Percentiles rank a stretch among this genome's conserved stretches.
These are phyloP conservation scores for Xylaria acuta DNA, from an alignment of 495 filamentous ascomycete genomes.

Conservation along the genomic window DNA sequence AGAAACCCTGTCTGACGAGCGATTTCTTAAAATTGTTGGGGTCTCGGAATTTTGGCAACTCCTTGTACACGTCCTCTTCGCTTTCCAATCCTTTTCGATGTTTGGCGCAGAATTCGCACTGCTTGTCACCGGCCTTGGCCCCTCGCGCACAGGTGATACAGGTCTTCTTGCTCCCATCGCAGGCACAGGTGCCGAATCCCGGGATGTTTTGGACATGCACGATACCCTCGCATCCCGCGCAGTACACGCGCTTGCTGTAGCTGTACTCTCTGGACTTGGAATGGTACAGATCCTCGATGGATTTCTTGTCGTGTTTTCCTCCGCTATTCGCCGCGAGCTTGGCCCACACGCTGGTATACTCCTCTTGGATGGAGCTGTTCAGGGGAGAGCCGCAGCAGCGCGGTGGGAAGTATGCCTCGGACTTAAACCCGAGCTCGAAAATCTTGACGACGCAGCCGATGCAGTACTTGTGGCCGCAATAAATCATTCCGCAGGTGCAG, in stretches of 20 bases:
- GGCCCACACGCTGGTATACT: background rate
- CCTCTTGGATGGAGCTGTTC: background rate
- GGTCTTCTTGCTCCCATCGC: background rate
- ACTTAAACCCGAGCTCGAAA: background rate
- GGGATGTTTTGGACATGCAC: background rate
- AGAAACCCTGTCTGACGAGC: background rate
- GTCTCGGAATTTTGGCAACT: background rate
- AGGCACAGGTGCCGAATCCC: background rate
- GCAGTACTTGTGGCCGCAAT: background rate
- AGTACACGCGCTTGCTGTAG: slow-evolving; percentile 1
- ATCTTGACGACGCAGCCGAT: background rate
- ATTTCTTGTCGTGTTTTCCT: background rate
- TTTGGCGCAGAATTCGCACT: background rate
- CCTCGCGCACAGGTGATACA: background rate
- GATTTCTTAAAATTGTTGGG: background rate
- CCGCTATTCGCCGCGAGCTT: background rate
- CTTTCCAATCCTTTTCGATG: too few species aligned
- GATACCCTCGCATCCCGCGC: background rate
- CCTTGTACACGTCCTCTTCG: background rate
- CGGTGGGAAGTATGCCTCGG: background rate
- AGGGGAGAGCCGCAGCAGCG: background rate
- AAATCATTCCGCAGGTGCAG: background rate
- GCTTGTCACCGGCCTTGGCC: background rate
- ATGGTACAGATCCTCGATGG: background rate
- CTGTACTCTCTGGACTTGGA: background rate